These are phyloP conservation scores for Bruguiera hainesii DNA, from an alignment of 441 rosid genomes.

Conservation along the genomic window DNA sequence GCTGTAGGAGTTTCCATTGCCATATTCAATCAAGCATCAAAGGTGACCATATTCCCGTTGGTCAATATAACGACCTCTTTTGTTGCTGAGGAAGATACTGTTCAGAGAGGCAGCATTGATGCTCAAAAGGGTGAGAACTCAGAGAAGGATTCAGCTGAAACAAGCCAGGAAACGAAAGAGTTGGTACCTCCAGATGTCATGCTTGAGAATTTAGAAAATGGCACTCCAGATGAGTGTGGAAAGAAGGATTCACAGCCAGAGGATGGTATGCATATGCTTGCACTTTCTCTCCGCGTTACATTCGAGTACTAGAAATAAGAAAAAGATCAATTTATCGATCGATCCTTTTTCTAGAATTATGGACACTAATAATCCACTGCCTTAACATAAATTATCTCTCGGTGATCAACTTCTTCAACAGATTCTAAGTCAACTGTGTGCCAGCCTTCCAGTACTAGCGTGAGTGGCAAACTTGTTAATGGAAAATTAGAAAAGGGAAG, in stretches of 20 bases:
- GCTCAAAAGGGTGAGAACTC: slow-evolving; percentile 26
- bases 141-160: slow-evolving; percentile 26
- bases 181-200: slow-evolving; percentile 37
- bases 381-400: not conserved
- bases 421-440: slow-evolving; percentile 29
- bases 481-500: slow-evolving; percentile 30
- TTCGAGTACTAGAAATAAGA: not conserved
- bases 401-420: slow-evolving; percentile 11
- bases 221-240: slow-evolving; percentile 24
- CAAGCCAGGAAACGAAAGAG: slow-evolving; percentile 37
- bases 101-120: slow-evolving; percentile 29
- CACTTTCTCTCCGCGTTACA: not conserved
- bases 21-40: slow-evolving; percentile 93
- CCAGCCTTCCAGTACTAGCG: slow-evolving; percentile 17
- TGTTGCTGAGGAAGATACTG: slow-evolving; percentile 95
- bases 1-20: slow-evolving; percentile 98
- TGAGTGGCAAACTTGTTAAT: slow-evolving; percentile 18
- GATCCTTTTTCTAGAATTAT: not conserved
- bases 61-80: slow-evolving; percentile 96
- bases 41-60: slow-evolving; percentile 84
- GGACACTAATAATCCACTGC: not conserved
- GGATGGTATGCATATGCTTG: slow-evolving; percentile 21
- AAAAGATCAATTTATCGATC: not conserved
- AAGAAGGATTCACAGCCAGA: slow-evolving; percentile 19
- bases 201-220: slow-evolving; percentile 61